phyloP scores from a whole-genome alignment of 2,329 filamentous ascomycete genomes.

The Alternaria sp. region DNA sequence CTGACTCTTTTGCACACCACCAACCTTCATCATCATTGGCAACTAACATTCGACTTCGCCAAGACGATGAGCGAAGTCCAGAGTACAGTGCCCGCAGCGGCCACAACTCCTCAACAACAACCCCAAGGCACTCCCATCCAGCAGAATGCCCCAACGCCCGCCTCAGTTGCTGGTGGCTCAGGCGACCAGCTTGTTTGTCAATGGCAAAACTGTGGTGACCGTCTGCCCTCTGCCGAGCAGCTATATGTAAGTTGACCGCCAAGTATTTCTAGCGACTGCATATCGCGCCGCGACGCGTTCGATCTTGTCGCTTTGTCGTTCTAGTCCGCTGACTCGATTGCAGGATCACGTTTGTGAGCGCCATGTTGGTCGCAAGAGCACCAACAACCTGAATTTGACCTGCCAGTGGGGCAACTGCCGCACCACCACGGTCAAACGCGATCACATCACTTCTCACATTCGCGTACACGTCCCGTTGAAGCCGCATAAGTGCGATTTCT shows the following conservation, averaged over 20 bases:
- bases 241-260: constrained; percentile 65
- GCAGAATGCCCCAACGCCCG: constrained; percentile 44
- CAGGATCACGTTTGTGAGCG: constrained; percentile 98
- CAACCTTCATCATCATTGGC: background rate
- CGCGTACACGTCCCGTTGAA: constrained; percentile 98
- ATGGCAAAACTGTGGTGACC: constrained; percentile 70
- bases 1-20: background rate
- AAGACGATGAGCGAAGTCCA: constrained; percentile 31
- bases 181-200: constrained; percentile 64
- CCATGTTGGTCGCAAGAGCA: constrained; percentile 98
- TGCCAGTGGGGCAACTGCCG: constrained; percentile 97
- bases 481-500: constrained; percentile 99
- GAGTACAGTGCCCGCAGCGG: constrained; percentile 33
- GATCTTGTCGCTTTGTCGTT: background rate
- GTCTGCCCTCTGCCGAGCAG: constrained; percentile 65
- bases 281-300: background rate
- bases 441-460: constrained; percentile 99
- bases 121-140: constrained; percentile 46
- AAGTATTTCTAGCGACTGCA: background rate
- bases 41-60: constrained; percentile 11
- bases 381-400: constrained; percentile 96
- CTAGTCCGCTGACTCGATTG: constrained; percentile 19
- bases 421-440: constrained; percentile 96
- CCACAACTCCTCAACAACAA: constrained; percentile 43
- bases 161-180: constrained; percentile 38